Evolutionary conservation across 345 rosid species (phyloP).

Genomic region (Eucalyptus sp.): DNA sequence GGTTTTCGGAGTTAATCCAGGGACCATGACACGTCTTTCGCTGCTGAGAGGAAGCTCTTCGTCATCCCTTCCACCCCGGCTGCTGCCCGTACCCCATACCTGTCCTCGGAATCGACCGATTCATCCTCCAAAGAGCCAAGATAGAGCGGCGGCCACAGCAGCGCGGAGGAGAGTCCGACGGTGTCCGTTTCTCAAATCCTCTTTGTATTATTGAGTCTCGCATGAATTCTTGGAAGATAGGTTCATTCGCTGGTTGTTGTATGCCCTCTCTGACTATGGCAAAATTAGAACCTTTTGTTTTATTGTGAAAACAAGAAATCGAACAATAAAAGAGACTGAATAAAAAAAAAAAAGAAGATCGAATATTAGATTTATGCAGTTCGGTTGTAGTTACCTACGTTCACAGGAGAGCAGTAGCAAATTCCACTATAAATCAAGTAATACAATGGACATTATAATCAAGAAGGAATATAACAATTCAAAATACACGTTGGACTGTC

Average conservation of each 20-base stretch:
- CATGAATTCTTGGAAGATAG: not conserved
- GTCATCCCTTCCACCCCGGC: not conserved
- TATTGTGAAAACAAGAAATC: too few relatives aligned
- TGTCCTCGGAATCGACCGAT: too few relatives aligned
- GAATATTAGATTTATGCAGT: accelerated
- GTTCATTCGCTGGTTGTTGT: not conserved
- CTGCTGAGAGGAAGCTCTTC: not conserved
- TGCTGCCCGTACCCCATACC: not conserved
- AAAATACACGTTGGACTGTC: too few relatives aligned
- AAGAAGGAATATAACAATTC: too few relatives aligned
- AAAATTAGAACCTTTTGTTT: not conserved
- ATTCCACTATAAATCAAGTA: accelerated
- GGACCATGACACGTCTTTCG: not conserved
- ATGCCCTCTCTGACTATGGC: not conserved
- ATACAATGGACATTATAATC: too few relatives aligned
- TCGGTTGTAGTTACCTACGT: accelerated
- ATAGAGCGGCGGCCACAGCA: not conserved
- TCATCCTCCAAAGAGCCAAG: not conserved
- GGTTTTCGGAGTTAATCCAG: too few relatives aligned
- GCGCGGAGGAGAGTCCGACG: not conserved
- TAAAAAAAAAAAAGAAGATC: accelerated
- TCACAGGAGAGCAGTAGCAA: accelerated
- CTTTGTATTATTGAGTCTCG: not conserved
- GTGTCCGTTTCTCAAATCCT: not conserved
- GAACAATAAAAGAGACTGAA: too few relatives aligned